These are phyloP conservation scores for Calycina herbarum DNA, from an alignment of 2,329 filamentous ascomycete genomes.

Conservation along the genomic window DNA sequence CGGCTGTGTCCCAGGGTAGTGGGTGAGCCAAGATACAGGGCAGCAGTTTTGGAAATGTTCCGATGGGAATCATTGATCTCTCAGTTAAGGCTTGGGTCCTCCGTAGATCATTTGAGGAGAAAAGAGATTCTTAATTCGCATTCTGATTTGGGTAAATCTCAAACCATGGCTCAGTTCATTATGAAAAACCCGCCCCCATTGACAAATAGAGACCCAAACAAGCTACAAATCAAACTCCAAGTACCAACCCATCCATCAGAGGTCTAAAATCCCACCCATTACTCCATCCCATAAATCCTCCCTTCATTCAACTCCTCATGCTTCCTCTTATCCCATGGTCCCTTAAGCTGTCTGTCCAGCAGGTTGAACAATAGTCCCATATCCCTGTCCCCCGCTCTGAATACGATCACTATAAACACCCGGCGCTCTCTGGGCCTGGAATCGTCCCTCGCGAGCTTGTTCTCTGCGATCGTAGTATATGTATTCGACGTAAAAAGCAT, in stretches of 20 bases:
- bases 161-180: too few species aligned
- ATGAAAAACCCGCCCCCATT: neutral
- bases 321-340: neutral
- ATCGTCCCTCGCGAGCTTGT: constrained; percentile 57
- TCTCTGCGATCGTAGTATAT: constrained; percentile 77
- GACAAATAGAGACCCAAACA: neutral
- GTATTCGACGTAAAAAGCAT: constrained; percentile 57
- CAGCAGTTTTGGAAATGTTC: too few species aligned
- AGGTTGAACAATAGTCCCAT: constrained; percentile 44
- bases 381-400: constrained; percentile 70
- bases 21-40: neutral
- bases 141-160: too few species aligned
- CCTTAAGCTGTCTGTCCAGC: neutral
- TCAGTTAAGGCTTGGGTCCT: too few species aligned
- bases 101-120: too few species aligned
- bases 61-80: too few species aligned
- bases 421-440: constrained; percentile 56
- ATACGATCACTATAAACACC: constrained; percentile 72
- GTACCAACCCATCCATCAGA: neutral
- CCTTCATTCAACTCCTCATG: neutral
- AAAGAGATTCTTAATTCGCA: too few species aligned
- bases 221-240: neutral
- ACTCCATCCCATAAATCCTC: neutral
- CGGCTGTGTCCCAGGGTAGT: neutral
- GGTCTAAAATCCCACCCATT: neutral